Evolutionary conservation across 768 basidiomycete genomes (phyloP).

Genomic region (Clathrus columnatus): DNA sequence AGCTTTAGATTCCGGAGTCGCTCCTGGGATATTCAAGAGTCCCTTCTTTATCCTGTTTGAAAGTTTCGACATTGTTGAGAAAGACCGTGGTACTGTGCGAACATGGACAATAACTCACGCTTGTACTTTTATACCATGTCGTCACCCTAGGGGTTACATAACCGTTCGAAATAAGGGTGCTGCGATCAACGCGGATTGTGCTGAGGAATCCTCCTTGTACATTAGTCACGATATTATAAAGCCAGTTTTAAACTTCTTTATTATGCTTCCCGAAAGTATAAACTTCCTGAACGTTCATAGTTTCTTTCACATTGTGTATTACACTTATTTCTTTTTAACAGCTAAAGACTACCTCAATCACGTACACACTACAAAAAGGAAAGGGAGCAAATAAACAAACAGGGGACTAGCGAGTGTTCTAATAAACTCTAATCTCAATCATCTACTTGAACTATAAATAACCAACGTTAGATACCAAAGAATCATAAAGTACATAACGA

Average conservation of each 20-base stretch:
- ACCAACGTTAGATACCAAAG: neutral
- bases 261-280: too few species aligned
- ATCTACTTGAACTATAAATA: constrained; percentile 24
- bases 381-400: neutral
- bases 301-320: neutral
- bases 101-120: neutral
- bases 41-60: constrained; percentile 27
- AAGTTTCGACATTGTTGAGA: constrained; percentile 1
- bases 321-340: neutral
- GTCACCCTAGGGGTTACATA: too few species aligned
- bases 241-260: too few species aligned
- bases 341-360: neutral
- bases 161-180: too few species aligned
- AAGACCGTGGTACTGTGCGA: neutral
- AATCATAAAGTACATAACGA: neutral
- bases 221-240: too few species aligned
- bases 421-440: neutral
- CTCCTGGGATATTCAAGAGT: constrained; percentile 38
- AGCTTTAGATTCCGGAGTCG: constrained; percentile 34
- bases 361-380: neutral
- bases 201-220: too few species aligned
- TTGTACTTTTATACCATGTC: neutral
- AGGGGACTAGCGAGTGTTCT: neutral
- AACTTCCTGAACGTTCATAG: too few species aligned
- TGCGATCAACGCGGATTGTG: too few species aligned